A percentile compares a stretch with the other conserved stretches of the same genome.
These are phyloP conservation scores for Willaertia magna DNA, from an alignment of 208 protist species.

Conservation along the genomic window DNA sequence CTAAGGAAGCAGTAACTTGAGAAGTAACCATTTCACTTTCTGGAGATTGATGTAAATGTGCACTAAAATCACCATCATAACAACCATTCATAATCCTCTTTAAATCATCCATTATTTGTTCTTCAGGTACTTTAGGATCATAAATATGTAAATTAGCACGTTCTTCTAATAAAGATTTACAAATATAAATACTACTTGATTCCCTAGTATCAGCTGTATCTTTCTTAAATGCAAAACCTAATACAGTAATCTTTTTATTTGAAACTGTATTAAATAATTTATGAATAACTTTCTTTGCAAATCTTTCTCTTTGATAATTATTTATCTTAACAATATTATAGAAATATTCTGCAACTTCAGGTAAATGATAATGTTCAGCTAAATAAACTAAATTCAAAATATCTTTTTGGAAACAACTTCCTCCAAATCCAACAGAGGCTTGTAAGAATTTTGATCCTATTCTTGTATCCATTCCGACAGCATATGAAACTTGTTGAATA, in stretches of 20 bases:
- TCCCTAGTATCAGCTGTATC: constrained; percentile 90
- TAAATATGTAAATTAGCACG: constrained; percentile 75
- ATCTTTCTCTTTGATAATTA: constrained; percentile 82
- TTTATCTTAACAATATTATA: constrained; percentile 82
- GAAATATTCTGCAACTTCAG: constrained; percentile 88
- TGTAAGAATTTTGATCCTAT: constrained; percentile 84
- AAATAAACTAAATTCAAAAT: constrained; percentile 92
- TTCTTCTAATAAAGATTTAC: constrained; percentile 63
- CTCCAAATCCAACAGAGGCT: constrained; percentile 73
- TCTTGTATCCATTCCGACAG: constrained; percentile 65
- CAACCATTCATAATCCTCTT: constrained; percentile 43
- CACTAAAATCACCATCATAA: constrained; percentile 21
- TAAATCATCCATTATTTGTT: constrained; percentile 50
- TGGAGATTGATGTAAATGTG: neutral
- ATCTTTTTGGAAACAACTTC: constrained; percentile 94
- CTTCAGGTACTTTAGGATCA: constrained; percentile 77
- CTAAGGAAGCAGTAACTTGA: constrained; percentile 27
- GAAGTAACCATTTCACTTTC: constrained; percentile 18
- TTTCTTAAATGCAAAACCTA: constrained; percentile 95
- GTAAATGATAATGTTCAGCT: constrained; percentile 64
- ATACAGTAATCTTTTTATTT: constrained; percentile 75
- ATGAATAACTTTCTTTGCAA: constrained; percentile 64
- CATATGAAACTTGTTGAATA: constrained; percentile 53
- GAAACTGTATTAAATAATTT: constrained; percentile 75
- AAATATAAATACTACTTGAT: constrained; percentile 73